Percentiles rank a stretch among this genome's conserved stretches.
Evolutionary conservation across 805 yeast species (phyloP).

Genomic region (Huiozyma sinensis): DNA sequence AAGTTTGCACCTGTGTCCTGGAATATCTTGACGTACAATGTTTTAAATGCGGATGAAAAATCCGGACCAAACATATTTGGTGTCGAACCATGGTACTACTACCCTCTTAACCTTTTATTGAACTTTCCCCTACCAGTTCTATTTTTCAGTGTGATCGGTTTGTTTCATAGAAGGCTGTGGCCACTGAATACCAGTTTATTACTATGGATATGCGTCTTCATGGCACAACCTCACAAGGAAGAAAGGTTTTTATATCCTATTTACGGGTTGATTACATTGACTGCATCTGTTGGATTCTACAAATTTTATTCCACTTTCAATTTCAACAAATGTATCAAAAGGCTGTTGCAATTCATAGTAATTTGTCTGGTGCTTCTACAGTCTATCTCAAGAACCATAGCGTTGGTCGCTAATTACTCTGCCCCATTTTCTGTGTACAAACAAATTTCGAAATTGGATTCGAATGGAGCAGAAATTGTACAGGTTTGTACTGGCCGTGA

Average conservation of each 20-base stretch:
- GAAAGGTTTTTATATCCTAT: constrained; percentile 85
- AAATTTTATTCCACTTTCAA: constrained; percentile 10
- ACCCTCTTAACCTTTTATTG: constrained; percentile 53
- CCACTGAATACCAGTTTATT: constrained; percentile 39
- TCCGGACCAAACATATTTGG: constrained; percentile 91
- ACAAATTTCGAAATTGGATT: constrained; percentile 12
- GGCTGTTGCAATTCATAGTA: constrained; percentile 9
- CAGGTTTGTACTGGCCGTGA: constrained; percentile 88
- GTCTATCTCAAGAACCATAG: constrained; percentile 44
- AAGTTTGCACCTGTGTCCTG: constrained; percentile 59
- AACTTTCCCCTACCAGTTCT: constrained; percentile 51
- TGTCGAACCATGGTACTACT: constrained; percentile 67
- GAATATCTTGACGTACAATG: constrained; percentile 78
- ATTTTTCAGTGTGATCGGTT: constrained; percentile 23
- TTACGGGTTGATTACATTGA: constrained; percentile 55
- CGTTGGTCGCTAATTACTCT: constrained; percentile 54
- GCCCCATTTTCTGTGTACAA: constrained; percentile 59
- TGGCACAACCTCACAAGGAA: constrained; percentile 80
- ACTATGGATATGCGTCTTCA: constrained; percentile 60
- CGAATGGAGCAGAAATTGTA: constrained; percentile 12
- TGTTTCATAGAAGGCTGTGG: constrained; percentile 19
- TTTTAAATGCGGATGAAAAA: constrained; percentile 46
- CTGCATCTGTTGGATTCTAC: constrained; percentile 44
- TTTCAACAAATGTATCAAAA: constrained; percentile 4
- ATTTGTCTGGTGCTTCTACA: constrained; percentile 11